Percentiles rank a stretch among this genome's conserved stretches.
These are phyloP conservation scores for Myochromella boudieri DNA, from an alignment of 768 basidiomycete genomes.

Conservation along the genomic window DNA sequence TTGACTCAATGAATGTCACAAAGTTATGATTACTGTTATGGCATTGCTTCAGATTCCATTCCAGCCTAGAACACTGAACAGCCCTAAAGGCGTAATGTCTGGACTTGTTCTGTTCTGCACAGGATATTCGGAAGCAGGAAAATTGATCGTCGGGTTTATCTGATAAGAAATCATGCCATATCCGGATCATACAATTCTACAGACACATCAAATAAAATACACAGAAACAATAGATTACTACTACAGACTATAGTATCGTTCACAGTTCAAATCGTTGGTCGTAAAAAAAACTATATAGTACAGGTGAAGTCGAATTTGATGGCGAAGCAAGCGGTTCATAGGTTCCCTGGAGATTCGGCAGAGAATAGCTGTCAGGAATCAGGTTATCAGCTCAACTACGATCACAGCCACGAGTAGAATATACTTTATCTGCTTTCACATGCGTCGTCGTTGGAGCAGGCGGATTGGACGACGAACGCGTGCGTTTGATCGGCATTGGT, in stretches of 20 bases:
- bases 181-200: too few relatives aligned
- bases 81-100: too few relatives aligned
- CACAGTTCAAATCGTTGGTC: neutral
- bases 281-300: neutral
- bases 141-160: too few relatives aligned
- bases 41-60: too few relatives aligned
- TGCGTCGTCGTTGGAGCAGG: constrained; percentile 26
- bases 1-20: constrained; percentile 2
- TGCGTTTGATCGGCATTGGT: constrained; percentile 21
- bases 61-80: too few relatives aligned
- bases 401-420: constrained; percentile 1
- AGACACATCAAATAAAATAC: too few relatives aligned
- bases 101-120: too few relatives aligned
- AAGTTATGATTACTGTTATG: too few relatives aligned
- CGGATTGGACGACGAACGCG: constrained; percentile 36
- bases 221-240: too few relatives aligned
- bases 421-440: constrained; percentile 15
- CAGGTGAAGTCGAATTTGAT: constrained; percentile 13
- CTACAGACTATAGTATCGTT: too few relatives aligned
- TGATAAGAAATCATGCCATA: too few relatives aligned
- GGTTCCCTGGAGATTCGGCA: constrained; percentile 40
- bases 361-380: constrained; percentile 33
- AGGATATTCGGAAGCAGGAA: too few relatives aligned
- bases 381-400: neutral
- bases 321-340: constrained; percentile 24